Percentiles rank a stretch among this genome's conserved stretches.
These are phyloP conservation scores for Darksidea phi DNA, from an alignment of 495 filamentous ascomycete species.

Conservation along the genomic window DNA sequence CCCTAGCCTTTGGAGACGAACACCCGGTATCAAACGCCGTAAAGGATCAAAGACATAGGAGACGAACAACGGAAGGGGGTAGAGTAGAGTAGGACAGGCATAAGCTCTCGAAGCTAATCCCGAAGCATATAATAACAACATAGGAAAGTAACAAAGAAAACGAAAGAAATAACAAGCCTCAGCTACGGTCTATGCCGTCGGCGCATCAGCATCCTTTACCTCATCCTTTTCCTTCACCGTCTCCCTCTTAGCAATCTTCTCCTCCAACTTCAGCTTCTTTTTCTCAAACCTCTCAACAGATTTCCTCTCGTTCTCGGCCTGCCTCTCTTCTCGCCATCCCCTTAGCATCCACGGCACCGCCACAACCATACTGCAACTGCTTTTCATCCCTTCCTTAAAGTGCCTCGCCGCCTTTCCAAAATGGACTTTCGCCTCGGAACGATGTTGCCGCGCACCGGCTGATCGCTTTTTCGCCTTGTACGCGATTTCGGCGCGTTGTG, in stretches of 20 bases:
- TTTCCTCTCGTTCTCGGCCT: slow-evolving; percentile 11
- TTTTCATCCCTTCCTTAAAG: slow-evolving; percentile 12
- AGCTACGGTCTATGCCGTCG: too few relatives aligned
- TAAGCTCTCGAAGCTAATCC: too few relatives aligned
- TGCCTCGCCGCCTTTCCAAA: slow-evolving; percentile 1
- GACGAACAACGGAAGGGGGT: too few relatives aligned
- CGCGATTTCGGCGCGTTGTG: slow-evolving; percentile 15
- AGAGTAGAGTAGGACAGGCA: too few relatives aligned
- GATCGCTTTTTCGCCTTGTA: slow-evolving; percentile 22
- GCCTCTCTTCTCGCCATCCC: slow-evolving; percentile 5
- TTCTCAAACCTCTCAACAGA: slow-evolving; percentile 7
- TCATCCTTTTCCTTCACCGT: slow-evolving; percentile 2
- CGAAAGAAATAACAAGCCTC: too few relatives aligned
- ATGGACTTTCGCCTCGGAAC: slow-evolving; percentile 5
- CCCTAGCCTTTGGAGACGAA: too few relatives aligned
- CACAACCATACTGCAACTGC: background rate
- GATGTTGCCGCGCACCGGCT: slow-evolving; percentile 8
- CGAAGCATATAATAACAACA: too few relatives aligned
- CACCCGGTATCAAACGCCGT: too few relatives aligned
- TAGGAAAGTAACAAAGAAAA: too few relatives aligned
- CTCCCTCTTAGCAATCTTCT: slow-evolving; percentile 8
- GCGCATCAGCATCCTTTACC: background rate
- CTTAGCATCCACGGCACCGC: slow-evolving; percentile 17
- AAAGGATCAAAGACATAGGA: too few relatives aligned
- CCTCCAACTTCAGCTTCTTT: slow-evolving; percentile 23